Base-by-base conservation (phyloP, 305 asterid species). In the Fraxinus platypoda region DNA sequence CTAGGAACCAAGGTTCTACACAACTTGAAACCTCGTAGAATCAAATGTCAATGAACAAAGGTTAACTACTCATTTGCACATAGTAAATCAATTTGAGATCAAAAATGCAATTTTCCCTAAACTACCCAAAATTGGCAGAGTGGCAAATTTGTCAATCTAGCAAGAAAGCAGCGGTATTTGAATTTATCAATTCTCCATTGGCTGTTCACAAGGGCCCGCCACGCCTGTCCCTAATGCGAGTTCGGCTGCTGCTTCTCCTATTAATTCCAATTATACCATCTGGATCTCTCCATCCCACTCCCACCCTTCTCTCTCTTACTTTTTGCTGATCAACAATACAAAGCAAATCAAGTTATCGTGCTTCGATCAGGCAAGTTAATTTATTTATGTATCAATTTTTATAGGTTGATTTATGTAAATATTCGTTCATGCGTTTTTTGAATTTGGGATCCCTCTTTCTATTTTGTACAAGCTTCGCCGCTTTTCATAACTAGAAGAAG, bases 301-400 rank as follows among this genome's bases (percentile, higher is more conserved):
- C 3, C 28, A 23, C 70, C 13, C 37, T 38, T 15, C 81, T 70
- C 81, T 9, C 17, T 2, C n/a, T 0, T 38, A 30, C 74, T 68
- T 68, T 68, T 30, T 0, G 38, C 37, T 68, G 19, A 68, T 68
- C 23, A 1, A 1, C 73, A 25, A 26, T 23, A 25, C 73, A 25
- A 64, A 66, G 77, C 41, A 76, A 30, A 59, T 30, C 77, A 28
- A 68, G 19, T 28, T 68, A 68, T 68, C 21, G 21, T 68, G 9
- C 75, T 28, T 68, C 75, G 33, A 68, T 68, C 75, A 68, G 75
- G 75, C 75, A 68, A 68, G 75, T 62, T 23, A 21, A n/a, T 21
- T 8, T 3, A 26, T 68, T 28, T 68, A 68, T 68, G 75, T 5
- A 68, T 11, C 15, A 15, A 13, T 30, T 68, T 3, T 9, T 28